Percentiles rank a stretch among this genome's conserved stretches.
Evolutionary conservation across 208 protist species (phyloP).

Genomic region (Crithidia fasciculata): DNA sequence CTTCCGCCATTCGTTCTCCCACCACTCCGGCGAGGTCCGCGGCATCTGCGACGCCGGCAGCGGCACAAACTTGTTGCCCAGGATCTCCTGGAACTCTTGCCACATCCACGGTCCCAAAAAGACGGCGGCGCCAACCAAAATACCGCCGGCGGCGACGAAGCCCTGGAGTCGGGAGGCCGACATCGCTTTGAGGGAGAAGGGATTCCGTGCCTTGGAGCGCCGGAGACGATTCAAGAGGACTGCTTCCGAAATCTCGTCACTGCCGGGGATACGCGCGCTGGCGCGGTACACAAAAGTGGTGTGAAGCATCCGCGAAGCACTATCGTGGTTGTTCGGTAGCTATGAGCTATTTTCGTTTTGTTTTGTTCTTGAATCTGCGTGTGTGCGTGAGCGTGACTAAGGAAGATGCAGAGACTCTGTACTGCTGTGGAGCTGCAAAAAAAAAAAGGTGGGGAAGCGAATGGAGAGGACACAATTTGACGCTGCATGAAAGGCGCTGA

Average conservation of each 20-base stretch:
- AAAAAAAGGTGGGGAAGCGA: too few species aligned
- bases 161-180: conserved; percentile 70
- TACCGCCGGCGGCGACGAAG: conserved; percentile 65
- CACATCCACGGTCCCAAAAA: conserved; percentile 81
- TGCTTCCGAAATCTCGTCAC: conserved; percentile 54
- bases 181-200: conserved; percentile 52
- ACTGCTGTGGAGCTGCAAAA: too few species aligned
- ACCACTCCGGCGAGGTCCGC: conserved; percentile 79
- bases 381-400: too few species aligned
- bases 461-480: too few species aligned
- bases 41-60: conserved; percentile 70
- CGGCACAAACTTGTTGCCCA: conserved; percentile 71
- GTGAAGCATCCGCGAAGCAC: conserved; percentile 18
- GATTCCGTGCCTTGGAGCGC: conserved; percentile 23
- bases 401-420: too few species aligned
- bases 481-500: too few species aligned
- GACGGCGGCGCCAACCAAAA: conserved; percentile 66
- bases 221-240: conserved; percentile 62
- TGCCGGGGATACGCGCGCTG: conserved; percentile 17
- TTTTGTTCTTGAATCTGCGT: too few species aligned
- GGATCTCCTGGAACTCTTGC: conserved; percentile 74
- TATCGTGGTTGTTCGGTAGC: neutral
- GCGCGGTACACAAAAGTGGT: conserved; percentile 7
- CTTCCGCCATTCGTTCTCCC: conserved; percentile 92
- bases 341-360: too few species aligned